Base-by-base conservation (phyloP, 208 protist species). In the Herpetomonas samuelpessoai region DNA sequence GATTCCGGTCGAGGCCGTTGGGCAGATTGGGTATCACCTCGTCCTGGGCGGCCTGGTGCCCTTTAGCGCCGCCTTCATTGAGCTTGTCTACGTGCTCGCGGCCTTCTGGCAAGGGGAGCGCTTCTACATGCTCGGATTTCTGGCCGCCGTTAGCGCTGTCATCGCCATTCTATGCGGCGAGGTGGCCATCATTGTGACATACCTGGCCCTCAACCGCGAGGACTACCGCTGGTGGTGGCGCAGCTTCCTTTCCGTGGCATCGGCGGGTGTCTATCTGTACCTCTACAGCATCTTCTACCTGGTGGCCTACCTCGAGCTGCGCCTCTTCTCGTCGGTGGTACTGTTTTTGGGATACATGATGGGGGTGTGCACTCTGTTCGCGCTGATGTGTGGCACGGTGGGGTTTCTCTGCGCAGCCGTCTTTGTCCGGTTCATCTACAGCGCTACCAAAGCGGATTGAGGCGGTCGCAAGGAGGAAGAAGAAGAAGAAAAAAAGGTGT, bases 141-240 rank as follows among this genome's bases (percentile, higher is more conserved):
- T 99, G 4, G 81, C 91, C 19, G 51, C 98, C 46, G 96, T 99
- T 18, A 86, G 92, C 27, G 24, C 96, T 50, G 97, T 98, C 39
- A 71, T 99, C 6, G 30, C 88, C 10, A 50, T 98, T 28, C 94
- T 98, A 12, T 98, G 88, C 53, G 93, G 83, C 1, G 98, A 99
- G 72, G 89, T 99, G 28, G 83, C 95, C 28, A 96, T 99, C 49
- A 85, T 99, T 12, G 89, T 99, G 62, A 97, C 85, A 44, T 99
- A 99, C 82, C 89, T 97, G 68, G 92, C 97, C 53, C 83, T 99
- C 1, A 95, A 81, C 68, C 64, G 71, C 35, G 95, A 97, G 67
- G 88, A 99, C 75, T 98, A 99, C 78, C 79, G 92, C 55, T 99
- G 98, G 98, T 99, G 98, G 98, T 99, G 98, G 97, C 79, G 86